A percentile compares a stretch with the other conserved stretches of the same genome.
phyloP scores from a whole-genome alignment of 1,284 basidiomycete species.

The Trametes polyzona region DNA sequence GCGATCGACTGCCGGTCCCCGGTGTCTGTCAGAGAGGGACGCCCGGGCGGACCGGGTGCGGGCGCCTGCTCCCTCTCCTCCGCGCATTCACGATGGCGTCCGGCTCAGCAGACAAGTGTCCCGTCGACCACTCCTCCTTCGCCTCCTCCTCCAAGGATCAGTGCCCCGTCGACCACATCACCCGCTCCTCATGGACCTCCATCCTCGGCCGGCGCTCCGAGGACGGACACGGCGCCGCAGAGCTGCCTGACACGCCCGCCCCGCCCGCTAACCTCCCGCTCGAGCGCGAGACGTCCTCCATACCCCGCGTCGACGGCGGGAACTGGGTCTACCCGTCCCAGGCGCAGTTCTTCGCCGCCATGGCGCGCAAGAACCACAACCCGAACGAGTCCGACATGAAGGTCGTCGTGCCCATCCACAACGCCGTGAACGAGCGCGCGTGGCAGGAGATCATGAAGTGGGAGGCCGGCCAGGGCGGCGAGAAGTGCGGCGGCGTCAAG shows the following conservation, averaged over 20 bases:
- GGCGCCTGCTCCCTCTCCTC: constrained; percentile 8
- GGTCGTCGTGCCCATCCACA: constrained; percentile 97
- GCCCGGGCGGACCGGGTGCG: not conserved
- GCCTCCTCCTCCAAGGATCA: constrained; percentile 33
- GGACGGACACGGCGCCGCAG: constrained; percentile 23
- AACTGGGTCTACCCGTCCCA: constrained; percentile 99
- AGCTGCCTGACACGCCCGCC: constrained; percentile 29
- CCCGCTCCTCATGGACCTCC: constrained; percentile 54
- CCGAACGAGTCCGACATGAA: constrained; percentile 87
- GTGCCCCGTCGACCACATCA: constrained; percentile 63
- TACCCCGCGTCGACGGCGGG: constrained; percentile 71
- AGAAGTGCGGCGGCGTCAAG: constrained; percentile 81
- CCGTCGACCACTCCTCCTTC: constrained; percentile 48
- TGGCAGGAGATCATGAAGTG: constrained; percentile 92
- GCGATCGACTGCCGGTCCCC: constrained; percentile 10
- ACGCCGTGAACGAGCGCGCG: constrained; percentile 97
- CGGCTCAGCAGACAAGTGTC: constrained; percentile 58
- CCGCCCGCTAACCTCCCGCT: constrained; percentile 50
- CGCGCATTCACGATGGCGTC: constrained; percentile 2
- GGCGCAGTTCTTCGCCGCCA: constrained; percentile 94
- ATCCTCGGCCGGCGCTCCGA: constrained; percentile 39
- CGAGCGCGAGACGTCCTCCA: constrained; percentile 85
- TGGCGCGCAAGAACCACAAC: constrained; percentile 92
- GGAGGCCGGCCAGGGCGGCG: constrained; percentile 83
- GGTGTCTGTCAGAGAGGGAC: not conserved